Base-by-base conservation (phyloP, 345 rosid genomes). In the Dipteronia sinensis region DNA sequence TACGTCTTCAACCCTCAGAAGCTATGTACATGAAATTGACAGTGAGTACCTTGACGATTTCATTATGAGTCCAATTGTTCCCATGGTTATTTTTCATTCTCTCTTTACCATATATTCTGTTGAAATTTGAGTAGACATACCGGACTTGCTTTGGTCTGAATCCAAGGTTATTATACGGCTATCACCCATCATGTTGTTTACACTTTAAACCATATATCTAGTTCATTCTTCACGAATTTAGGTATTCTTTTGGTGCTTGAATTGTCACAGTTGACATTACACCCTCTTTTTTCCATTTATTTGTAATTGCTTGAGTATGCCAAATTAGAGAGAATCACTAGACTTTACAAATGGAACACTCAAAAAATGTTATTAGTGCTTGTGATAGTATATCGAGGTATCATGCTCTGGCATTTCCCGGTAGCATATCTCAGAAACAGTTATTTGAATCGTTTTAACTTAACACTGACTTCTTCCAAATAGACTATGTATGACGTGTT, bases 1-100 rank as follows among this genome's bases (percentile, higher is more conserved):
- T 94, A 82, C 97, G 99, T 81, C 89, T 96, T 76, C 99, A 96
- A 77, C 99, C 99, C 31, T 89, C 89, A 6, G 99, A 96, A 83
- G 98, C 99, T 78, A 92, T 96, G 67, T 96, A 96, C 91, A 94
- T 94, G 99, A 96, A 96, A 86, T 92, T 96, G 81, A 92, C 93
- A 42, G 99, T 96, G 84, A 74, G 97, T 85, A 29, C 51, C 80
- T 42, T 53, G 67, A 27, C 10, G 6, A 56, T 72, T 40, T 51
- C 38, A 64, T 64, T 51, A 29, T 62, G 46, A 31, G 31, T 64
- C 53, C 55, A 15, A 42, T 58, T 49, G 23, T 65, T 65, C 29
- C 29, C 78, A 69, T 31, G 63, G 47, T 69, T 72, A 19, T 6
- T 58, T 13, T 63, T 59, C 47, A 31, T 13, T 16, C 19, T 46